phyloP scores from a whole-genome alignment of 352 stramenopile species.

The Blastocystis sp. region DNA sequence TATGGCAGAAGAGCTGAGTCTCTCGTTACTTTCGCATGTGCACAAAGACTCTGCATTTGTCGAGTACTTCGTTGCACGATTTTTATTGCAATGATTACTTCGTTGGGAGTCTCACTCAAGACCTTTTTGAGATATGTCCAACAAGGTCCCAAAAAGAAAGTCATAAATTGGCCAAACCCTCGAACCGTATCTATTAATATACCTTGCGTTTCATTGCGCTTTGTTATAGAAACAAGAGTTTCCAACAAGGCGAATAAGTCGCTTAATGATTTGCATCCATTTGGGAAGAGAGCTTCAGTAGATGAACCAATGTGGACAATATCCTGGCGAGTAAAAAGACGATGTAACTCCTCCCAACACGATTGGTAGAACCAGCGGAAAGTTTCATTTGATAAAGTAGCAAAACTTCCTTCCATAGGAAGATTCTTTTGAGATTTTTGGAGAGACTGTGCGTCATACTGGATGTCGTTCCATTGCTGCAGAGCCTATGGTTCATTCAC shows the following conservation, averaged over 20 bases:
- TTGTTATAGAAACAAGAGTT: background rate
- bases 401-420: background rate
- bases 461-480: background rate
- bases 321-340: background rate
- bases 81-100: background rate
- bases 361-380: background rate
- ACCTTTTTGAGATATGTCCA: background rate
- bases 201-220: background rate
- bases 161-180: slow-evolving; percentile 6
- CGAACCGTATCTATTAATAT: background rate
- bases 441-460: background rate
- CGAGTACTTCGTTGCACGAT: slow-evolving; percentile 39
- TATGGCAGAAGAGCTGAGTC: background rate
- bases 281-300: background rate
- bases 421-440: no score
- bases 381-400: background rate
- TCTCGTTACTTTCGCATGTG: slow-evolving; percentile 16
- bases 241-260: background rate
- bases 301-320: background rate
- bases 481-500: background rate
- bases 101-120: background rate
- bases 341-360: background rate
- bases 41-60: slow-evolving; percentile 35
- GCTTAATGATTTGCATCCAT: background rate
- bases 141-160: slow-evolving; percentile 13